phyloP scores from a whole-genome alignment of 2,329 filamentous ascomycete species.

The Cladophialophora exuberans region DNA sequence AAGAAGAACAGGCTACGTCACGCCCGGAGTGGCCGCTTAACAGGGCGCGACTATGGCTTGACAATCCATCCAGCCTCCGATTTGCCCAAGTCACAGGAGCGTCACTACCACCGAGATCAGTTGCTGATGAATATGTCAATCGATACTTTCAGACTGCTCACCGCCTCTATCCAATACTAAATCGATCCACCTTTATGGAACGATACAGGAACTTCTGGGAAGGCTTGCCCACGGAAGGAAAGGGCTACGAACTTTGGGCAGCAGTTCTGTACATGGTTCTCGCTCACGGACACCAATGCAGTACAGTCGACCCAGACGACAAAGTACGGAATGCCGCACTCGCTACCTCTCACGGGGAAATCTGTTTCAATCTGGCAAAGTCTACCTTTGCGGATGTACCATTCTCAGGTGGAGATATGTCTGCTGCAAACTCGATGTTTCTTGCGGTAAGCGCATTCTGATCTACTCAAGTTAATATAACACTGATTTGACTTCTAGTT shows the following conservation, averaged over 20 bases:
- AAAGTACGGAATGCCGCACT: slow-evolving; percentile 7
- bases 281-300: slow-evolving; percentile 18
- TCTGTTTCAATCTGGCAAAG: slow-evolving; percentile 18
- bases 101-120: slow-evolving; percentile 3
- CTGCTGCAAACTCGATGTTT: slow-evolving; percentile 15
- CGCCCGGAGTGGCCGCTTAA: neutral
- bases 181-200: slow-evolving; percentile 7
- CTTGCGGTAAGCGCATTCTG: slow-evolving; percentile 5
- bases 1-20: neutral
- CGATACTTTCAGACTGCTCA: slow-evolving; percentile 13
- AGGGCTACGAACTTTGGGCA: slow-evolving; percentile 14
- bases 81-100: slow-evolving; percentile 8
- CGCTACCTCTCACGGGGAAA: neutral
- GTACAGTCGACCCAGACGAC: slow-evolving; percentile 16
- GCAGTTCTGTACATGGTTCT: slow-evolving; percentile 20
- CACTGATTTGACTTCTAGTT: neutral
- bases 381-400: slow-evolving; percentile 12
- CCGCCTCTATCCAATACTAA: slow-evolving; percentile 8
- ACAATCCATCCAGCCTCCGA: neutral
- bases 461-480: neutral
- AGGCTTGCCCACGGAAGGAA: slow-evolving; percentile 13
- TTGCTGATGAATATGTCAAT: slow-evolving; percentile 13
- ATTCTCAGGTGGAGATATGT: slow-evolving; percentile 18
- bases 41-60: slow-evolving; percentile 1
- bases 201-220: slow-evolving; percentile 16